Evolutionary conservation across 768 basidiomycete species (phyloP), one percentile per base, ranked within the genome.

Genomic region (Mycena pura): DNA sequence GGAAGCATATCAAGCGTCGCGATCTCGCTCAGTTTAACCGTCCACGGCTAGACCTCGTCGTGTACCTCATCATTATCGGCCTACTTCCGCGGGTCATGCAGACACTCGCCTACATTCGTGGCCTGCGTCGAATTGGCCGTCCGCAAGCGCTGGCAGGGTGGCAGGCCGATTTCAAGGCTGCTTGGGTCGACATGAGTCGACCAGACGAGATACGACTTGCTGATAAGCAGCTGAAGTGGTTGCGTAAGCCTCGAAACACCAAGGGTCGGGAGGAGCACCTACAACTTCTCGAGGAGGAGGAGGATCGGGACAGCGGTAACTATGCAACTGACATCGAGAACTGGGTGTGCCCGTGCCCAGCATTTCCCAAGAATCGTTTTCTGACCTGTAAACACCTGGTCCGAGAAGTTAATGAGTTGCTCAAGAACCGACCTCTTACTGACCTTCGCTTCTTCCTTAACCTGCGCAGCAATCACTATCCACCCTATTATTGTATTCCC

Each of bases 321-420:
- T 65, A 68, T 50, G 38, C 50, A 1, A 70, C 70, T 2, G 43
- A 60, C 25, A 28, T 66, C 19, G 25, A 64, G 8, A 27, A 34
- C 17, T 69, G 69, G 70, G 63, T 60, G 4, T 72, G 69, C 53
- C 15, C 13, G 13, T 53, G 52, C 40, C 40, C n/a, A 2, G n/a
- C 29, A 4, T 53, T 32, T 15, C n/a, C 14, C 13, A 31, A 19
- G 2, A 68, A 58, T 38, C 52, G 55, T 1, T 69, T 68, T 47
- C 31, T 69, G 28, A 21, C 61, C 6, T 69, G 66, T 58, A 68
- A 69, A 49, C 68, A 69, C 41, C 64, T 69, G 17, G 44, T 69
- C 19, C 44, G 65, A 17, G 44, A 56, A 19, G 61, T 50, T 2
- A 63, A 68, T 38, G n/a, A 29, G 4, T 32, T 24, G 2, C 54